A percentile compares a stretch with the other conserved stretches of the same genome.
Evolutionary conservation across 768 basidiomycete genomes (phyloP).

Genomic region (Mrakia hoshinonis): DNA sequence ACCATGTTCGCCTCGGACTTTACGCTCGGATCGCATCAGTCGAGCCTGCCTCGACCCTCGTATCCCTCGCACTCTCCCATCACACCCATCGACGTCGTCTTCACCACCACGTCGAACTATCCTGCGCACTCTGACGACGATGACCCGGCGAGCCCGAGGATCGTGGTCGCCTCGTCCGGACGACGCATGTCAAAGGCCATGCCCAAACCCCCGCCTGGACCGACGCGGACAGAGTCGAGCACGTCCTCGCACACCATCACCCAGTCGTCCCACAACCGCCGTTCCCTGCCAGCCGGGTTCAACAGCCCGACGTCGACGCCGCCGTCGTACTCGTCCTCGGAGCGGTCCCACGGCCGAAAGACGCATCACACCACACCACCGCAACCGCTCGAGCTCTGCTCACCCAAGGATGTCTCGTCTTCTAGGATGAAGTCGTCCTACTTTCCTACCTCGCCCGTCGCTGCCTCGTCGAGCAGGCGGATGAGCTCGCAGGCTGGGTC

Average conservation of each 20-base stretch:
- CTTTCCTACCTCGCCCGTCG: background rate
- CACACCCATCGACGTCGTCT: constrained; percentile 1
- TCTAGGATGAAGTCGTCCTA: background rate
- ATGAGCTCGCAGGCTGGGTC: background rate
- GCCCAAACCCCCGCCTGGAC: background rate
- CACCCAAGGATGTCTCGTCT: background rate
- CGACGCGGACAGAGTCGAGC: background rate
- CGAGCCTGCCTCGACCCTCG: background rate
- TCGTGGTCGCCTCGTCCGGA: background rate
- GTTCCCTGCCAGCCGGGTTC: background rate
- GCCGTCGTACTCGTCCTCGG: background rate
- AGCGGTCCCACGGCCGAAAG: background rate
- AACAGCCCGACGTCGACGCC: background rate
- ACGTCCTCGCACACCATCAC: background rate
- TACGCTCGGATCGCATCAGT: background rate
- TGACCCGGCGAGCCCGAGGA: background rate
- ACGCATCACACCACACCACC: background rate
- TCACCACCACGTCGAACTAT: background rate
- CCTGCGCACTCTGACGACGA: background rate
- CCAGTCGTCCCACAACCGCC: background rate
- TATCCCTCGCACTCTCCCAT: background rate
- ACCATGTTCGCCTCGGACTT: background rate
- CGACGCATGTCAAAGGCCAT: background rate
- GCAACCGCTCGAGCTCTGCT: background rate
- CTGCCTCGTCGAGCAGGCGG: background rate